Percentiles rank a stretch among this genome's conserved stretches.
Evolutionary conservation across 176 grass and related monocot genomes (phyloP).

Genomic region (Thinopyrum elongatum): DNA sequence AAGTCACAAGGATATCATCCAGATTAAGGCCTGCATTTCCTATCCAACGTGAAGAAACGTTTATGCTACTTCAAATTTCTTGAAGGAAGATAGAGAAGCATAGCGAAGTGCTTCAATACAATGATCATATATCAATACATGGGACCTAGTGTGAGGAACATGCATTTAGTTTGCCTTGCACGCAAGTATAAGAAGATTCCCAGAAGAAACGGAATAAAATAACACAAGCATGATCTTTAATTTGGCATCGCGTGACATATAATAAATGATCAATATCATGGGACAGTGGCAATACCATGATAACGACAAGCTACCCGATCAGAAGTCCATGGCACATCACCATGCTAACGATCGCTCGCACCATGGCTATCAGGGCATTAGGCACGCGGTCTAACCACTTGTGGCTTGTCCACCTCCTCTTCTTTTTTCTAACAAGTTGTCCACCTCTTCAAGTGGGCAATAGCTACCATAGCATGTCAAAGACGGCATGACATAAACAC

Average conservation of each 20-base stretch:
- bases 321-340: background rate
- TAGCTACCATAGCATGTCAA: slow-evolving; percentile 7
- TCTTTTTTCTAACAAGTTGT: background rate
- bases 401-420: background rate
- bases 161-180: background rate
- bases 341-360: background rate
- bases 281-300: background rate
- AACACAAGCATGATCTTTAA: background rate
- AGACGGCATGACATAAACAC: background rate
- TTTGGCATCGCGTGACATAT: background rate
- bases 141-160: background rate
- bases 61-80: background rate
- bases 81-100: background rate
- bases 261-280: background rate
- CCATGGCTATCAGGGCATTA: slow-evolving; percentile 3
- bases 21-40: background rate
- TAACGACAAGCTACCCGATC: background rate
- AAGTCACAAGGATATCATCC: too few species aligned
- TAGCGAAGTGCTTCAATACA: background rate
- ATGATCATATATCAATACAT: background rate
- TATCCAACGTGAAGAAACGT: background rate
- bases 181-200: background rate
- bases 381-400: background rate
- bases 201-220: background rate
- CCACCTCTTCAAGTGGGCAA: slow-evolving; percentile 3